Percentiles rank a stretch among this genome's conserved stretches.
Evolutionary conservation across 2,329 filamentous ascomycete genomes (phyloP).

Genomic region (Ceratocystis destructans): DNA sequence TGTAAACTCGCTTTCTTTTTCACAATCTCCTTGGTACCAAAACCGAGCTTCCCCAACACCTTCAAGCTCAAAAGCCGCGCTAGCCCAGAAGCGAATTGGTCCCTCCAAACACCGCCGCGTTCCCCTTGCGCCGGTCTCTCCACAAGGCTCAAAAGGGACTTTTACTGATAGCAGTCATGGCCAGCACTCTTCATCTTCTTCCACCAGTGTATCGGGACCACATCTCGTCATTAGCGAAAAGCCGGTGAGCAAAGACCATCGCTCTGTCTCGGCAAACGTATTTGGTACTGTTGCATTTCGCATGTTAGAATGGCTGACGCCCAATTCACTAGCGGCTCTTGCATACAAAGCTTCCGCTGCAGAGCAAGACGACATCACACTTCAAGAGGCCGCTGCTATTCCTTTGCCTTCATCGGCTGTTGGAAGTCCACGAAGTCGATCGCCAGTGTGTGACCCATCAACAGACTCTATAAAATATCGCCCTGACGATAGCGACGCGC

Average conservation of each 20-base stretch:
- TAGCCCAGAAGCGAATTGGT: conserved; percentile 11
- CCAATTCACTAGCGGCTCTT: conserved; percentile 25
- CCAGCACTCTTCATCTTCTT: neutral
- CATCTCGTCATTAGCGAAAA: conserved; percentile 30
- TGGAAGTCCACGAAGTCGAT: conserved; percentile 11
- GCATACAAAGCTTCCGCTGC: conserved; percentile 14
- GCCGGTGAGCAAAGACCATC: conserved; percentile 39
- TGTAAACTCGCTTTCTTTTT: conserved; percentile 35
- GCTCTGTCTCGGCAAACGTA: conserved; percentile 48
- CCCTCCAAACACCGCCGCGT: conserved; percentile 6
- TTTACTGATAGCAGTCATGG: neutral
- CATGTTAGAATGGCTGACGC: conserved; percentile 58
- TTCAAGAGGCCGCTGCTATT: conserved; percentile 16
- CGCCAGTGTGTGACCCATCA: neutral
- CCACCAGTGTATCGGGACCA: neutral
- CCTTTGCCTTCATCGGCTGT: conserved; percentile 14
- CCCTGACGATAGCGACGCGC: neutral
- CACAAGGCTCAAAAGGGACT: conserved; percentile 8
- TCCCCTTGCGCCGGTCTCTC: neutral
- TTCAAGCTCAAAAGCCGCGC: conserved; percentile 2
- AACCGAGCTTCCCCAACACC: conserved; percentile 6
- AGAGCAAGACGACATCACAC: conserved; percentile 17
- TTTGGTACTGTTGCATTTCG: conserved; percentile 54
- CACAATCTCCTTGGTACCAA: conserved; percentile 19
- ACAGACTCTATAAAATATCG: neutral